These are phyloP conservation scores for Chalciporus chontae DNA, from an alignment of 768 basidiomycete genomes.

Conservation along the genomic window DNA sequence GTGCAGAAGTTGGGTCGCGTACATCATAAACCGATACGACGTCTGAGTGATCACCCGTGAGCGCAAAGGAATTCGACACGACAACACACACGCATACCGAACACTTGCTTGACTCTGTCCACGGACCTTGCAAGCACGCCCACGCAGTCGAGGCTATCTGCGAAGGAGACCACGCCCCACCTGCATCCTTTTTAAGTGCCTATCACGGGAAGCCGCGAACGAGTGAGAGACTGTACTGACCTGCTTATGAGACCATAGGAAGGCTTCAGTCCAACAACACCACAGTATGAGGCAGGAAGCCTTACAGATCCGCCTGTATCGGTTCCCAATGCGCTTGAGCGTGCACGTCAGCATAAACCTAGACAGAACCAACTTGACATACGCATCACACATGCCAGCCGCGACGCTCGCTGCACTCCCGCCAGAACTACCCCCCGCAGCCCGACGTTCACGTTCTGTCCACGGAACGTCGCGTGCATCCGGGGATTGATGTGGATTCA, in stretches of 20 bases:
- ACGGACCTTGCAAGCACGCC: slow-evolving; percentile 70
- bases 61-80: neutral
- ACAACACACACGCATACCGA: slow-evolving; percentile 43
- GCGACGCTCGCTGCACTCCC: slow-evolving; percentile 95
- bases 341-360: slow-evolving; percentile 1
- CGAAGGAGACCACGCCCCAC: slow-evolving; percentile 90
- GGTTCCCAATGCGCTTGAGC: slow-evolving; percentile 76
- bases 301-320: slow-evolving; percentile 96
- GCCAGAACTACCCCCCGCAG: slow-evolving; percentile 91
- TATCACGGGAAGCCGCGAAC: neutral
- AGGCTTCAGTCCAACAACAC: slow-evolving; percentile 89
- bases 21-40: slow-evolving; percentile 47
- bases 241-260: slow-evolving; percentile 90
- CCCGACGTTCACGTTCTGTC: slow-evolving; percentile 42
- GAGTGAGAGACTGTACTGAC: slow-evolving; percentile 36
- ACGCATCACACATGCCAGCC: slow-evolving; percentile 81
- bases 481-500: slow-evolving; percentile 61
- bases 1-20: slow-evolving; percentile 73
- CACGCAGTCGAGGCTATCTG: slow-evolving; percentile 93
- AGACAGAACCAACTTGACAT: slow-evolving; percentile 31
- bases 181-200: slow-evolving; percentile 37
- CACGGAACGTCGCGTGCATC: slow-evolving; percentile 14
- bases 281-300: slow-evolving; percentile 92
- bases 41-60: slow-evolving; percentile 24
- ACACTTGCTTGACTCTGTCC: slow-evolving; percentile 47